Evolutionary conservation across 306 rosid species (phyloP), one percentile per base, ranked within the genome.

Genomic region (Phaseolus lunatus): DNA sequence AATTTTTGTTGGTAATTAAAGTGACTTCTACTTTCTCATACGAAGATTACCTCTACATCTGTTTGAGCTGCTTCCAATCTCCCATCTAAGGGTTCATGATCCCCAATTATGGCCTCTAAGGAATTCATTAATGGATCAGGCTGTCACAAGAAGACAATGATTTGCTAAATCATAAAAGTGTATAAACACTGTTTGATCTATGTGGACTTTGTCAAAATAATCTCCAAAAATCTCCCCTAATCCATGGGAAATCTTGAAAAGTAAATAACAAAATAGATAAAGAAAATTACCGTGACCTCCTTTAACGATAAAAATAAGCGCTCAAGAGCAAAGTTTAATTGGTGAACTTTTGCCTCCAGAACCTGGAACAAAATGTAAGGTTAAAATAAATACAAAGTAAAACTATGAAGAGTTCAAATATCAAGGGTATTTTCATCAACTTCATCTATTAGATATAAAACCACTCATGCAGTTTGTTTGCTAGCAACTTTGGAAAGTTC

Each of bases 331-430:
- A 85, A 86, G 90, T 95, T 85, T 87, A 95, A 76, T 35, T 89
- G 96, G 84, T 70, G 86, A 88, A 95, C 99, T 86, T 95, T 95
- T 70, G 99, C 97, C 82, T 92, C 97, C 52, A 92, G 77, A 59
- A 88, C 89, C 99, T 90, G 90, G 79, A 83, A 43, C 64, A 77
- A 73, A 77, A 78, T 48, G 61, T 66, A 56, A 64, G 48, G 70
- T 49, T 73, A 15, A 77, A 53, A 70, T 69, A 70, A 77, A 58
- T 33, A 63, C 16, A 84, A 67, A 82, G 56, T 73, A 76, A 57
- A 70, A 15, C 2, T 62, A 62, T 59, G 50, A 58, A 31, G 31
- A 33, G 14, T 69, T 13, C 37, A 23, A 24, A 26, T 57, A 53
- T 66, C 69, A 54, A 37, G 10, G 43, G 11, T 37, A 12, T 7